A percentile compares a stretch with the other conserved stretches of the same genome.
Conservation (phyloP, 2,329 filamentous ascomycete species). For the Colletotrichum orbiculare region DNA sequence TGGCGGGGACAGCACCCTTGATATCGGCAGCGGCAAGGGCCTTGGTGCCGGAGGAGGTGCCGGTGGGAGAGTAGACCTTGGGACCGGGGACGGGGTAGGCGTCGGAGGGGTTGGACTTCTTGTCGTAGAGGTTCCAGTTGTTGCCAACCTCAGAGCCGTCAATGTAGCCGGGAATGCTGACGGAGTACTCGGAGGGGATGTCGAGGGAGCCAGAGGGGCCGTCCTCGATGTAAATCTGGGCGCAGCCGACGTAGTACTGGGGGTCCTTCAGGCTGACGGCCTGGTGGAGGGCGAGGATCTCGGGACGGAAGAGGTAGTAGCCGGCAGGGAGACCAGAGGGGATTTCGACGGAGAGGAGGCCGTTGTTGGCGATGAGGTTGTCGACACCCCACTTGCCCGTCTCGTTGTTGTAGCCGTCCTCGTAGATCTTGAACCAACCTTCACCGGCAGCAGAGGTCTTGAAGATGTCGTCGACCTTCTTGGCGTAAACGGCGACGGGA, state of each 20-base stretch:
- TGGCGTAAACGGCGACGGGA: conserved; percentile 79
- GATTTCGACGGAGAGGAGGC: conserved; percentile 70
- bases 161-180: conserved; percentile 76
- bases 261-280: conserved; percentile 64
- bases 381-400: conserved; percentile 76
- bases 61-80: conserved; percentile 58
- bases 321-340: conserved; percentile 71
- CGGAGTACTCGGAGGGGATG: conserved; percentile 60
- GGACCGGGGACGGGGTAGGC: conserved; percentile 71
- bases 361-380: conserved; percentile 72
- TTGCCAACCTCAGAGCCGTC: conserved; percentile 64
- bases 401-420: conserved; percentile 70
- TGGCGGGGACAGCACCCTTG: conserved; percentile 63
- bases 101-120: conserved; percentile 53
- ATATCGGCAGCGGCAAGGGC: conserved; percentile 24
- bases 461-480: conserved; percentile 70
- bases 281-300: conserved; percentile 76
- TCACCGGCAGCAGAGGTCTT: conserved; percentile 65
- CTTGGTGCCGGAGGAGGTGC: conserved; percentile 22
- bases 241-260: conserved; percentile 81
- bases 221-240: conserved; percentile 72
- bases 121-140: conserved; percentile 72
- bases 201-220: conserved; percentile 57
- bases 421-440: conserved; percentile 85
- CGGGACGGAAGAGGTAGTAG: conserved; percentile 77